phyloP scores from a whole-genome alignment of 1,284 basidiomycete species.

The Leccinum pachyderme region DNA sequence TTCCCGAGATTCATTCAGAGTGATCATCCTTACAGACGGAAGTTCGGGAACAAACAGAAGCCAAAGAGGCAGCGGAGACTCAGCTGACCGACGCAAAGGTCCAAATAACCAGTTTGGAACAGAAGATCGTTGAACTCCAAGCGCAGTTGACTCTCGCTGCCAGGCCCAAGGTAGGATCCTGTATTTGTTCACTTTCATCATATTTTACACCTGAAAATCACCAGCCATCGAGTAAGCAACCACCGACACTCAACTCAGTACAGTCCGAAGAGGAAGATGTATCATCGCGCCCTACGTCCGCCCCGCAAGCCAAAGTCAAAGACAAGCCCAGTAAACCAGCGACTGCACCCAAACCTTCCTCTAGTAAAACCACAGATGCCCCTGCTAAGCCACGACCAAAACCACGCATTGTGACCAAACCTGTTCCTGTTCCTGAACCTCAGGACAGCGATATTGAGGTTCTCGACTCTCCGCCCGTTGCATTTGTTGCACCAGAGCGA shows the following conservation, averaged over 20 bases:
- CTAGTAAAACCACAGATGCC: slow-evolving; percentile 14
- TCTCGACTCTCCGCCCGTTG: slow-evolving; percentile 10
- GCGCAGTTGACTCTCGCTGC: slow-evolving; percentile 37
- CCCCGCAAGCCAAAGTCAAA: slow-evolving; percentile 11
- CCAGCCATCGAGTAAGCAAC: slow-evolving; percentile 22
- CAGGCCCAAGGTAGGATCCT: slow-evolving; percentile 22
- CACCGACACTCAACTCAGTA: background rate
- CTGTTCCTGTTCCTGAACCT: slow-evolving; percentile 16
- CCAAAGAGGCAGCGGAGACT: slow-evolving; percentile 32
- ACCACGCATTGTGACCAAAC: slow-evolving; percentile 15
- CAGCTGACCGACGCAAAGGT: slow-evolving; percentile 31
- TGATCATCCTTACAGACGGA: slow-evolving; percentile 31
- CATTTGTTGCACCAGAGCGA: slow-evolving; percentile 10
- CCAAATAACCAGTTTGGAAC: slow-evolving; percentile 37
- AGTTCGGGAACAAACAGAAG: slow-evolving; percentile 34
- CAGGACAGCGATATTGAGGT: slow-evolving; percentile 34
- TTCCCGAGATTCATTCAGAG: background rate
- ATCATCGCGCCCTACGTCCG: slow-evolving; percentile 10
- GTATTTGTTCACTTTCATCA: background rate
- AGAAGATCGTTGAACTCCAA: slow-evolving; percentile 44
- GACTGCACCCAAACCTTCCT: slow-evolving; percentile 18
- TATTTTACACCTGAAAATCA: background rate
- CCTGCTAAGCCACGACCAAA: slow-evolving; percentile 24
- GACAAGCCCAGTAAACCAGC: slow-evolving; percentile 12
- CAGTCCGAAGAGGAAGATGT: slow-evolving; percentile 9